Base-by-base conservation (phyloP, 257 asterid species). In the Penstemon davidsonii region DNA sequence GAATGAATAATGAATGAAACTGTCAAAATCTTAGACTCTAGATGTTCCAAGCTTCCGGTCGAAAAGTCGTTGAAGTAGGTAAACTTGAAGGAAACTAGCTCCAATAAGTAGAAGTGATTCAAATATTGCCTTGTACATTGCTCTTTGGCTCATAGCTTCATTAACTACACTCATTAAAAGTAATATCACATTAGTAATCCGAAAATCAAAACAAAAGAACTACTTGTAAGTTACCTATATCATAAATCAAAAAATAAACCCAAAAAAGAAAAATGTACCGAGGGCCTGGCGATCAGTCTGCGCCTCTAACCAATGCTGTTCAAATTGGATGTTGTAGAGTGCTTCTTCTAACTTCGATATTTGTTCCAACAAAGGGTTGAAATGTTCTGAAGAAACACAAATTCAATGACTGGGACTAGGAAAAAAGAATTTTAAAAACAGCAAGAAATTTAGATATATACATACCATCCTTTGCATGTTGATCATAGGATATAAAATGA, bases 231-330 rank as follows among this genome's bases (percentile, higher is more conserved):
- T 25, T 25, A 25, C 33, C 33, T 60, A 46, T 46, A 9, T 46
- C 1, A 3, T 7, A 3, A 13, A 49, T 3, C 18, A 12, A 2
- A 10, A 8, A 49, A 9, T 49, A 13, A 49, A 9, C 8, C 15
- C 54, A 49, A 13, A 10, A 49, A 49, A 3, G 33, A 25, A n/a
- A 3, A 54, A 59, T 12, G 55, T 80, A 86, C 96, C 90, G 33
- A 91, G 8, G 54, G 89, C 86, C 52, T 90, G 97, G 25, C 94
- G 88, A 55, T 90, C 97, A 1, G 91, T 90, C 63, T 90, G 97
- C 56, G 96, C 97, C 78, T 88, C 95, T 19, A 92, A 71, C 96
- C 98, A 92, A 58, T 90, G 98, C 71, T 89, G 98, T 71, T 91
- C 95, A 60, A 91, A 91, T 55, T 91, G 97, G 73, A 92, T 83